Evolutionary conservation across 1,139 yeast genomes (phyloP).

Genomic region (Geotrichum phurueaensis): DNA sequence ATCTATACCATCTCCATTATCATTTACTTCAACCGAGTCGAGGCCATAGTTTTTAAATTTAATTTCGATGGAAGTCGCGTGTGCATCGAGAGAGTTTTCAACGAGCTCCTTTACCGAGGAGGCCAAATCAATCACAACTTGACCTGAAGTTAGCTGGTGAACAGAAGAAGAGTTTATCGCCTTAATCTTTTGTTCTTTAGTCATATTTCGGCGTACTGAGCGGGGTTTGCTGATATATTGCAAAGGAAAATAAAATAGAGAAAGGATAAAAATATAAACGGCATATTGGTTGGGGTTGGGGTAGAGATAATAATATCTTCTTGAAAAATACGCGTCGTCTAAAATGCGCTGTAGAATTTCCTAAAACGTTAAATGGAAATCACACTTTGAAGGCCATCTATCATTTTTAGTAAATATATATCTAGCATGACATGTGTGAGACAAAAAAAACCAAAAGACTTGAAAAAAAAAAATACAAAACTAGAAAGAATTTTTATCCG

Average conservation of each 20-base stretch:
- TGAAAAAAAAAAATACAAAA: too few species aligned
- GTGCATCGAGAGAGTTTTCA: constrained; percentile 82
- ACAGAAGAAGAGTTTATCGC: constrained; percentile 47
- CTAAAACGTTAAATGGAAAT: neutral
- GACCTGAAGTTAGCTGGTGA: constrained; percentile 82
- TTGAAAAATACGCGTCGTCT: neutral
- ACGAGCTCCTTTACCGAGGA: constrained; percentile 79
- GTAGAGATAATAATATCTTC: neutral
- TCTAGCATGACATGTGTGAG: too few species aligned
- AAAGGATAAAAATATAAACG: neutral
- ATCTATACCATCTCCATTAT: constrained; percentile 73
- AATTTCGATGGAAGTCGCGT: constrained; percentile 60
- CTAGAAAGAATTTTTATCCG: too few species aligned
- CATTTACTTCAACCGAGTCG: constrained; percentile 65
- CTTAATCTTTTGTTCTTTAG: constrained; percentile 21
- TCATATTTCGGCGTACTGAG: neutral
- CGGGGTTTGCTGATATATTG: neutral
- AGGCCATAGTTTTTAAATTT: constrained; percentile 64
- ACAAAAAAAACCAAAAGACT: too few species aligned
- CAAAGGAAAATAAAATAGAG: neutral
- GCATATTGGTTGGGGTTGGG: neutral
- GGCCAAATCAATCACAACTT: constrained; percentile 74
- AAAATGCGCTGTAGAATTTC: neutral
- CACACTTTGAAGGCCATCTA: neutral
- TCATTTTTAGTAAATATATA: too few species aligned